Evolutionary conservation across 257 asterid genomes (phyloP), one percentile per base, ranked within the genome.

Genomic region (Petrea volubilis): DNA sequence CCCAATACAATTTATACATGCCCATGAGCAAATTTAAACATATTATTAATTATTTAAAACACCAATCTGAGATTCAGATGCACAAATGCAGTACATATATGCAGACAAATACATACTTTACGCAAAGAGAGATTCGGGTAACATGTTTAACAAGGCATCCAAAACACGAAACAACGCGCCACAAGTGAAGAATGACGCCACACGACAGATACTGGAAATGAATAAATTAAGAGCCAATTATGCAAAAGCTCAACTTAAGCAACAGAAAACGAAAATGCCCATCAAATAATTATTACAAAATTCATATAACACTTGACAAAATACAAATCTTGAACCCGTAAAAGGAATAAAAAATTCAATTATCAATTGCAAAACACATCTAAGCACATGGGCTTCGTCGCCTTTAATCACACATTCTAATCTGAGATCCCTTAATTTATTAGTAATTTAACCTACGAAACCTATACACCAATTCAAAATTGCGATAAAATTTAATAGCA

Each of bases 301-400:
- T 13, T 31, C n/a, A 49, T 6, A 59, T 7, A 53, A 21, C 46
- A 29, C 20, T 6, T 20, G 41, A 64, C 57, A 59, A 72, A 72
- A 21, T 6, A 41, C 62, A 7, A 34, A 41, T 52, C 14, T 67
- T 20, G 43, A 60, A 64, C 33, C 61, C 17, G 51, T 17, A 38
- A 66, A 47, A 7, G 61, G 29, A n/a, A 15, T 44, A 49, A 10
- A 20, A 71, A 33, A 70, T 12, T 12, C 11, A 49, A 8, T 50
- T 4, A 18, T 13, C 4, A 11, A 24, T 11, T 41, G 34, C 2
- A 60, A 40, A 74, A 75, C 77, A 69, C 68, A 72, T 59, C 70
- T 62, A 68, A 58, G 76, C 87, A 87, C 86, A 82, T 75, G 87
- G 71, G 4, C 31, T 56, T 57, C 70, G n/a, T 47, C 75, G 55